phyloP scores from a whole-genome alignment of 1,284 basidiomycete genomes.

The Puccinia horiana region DNA sequence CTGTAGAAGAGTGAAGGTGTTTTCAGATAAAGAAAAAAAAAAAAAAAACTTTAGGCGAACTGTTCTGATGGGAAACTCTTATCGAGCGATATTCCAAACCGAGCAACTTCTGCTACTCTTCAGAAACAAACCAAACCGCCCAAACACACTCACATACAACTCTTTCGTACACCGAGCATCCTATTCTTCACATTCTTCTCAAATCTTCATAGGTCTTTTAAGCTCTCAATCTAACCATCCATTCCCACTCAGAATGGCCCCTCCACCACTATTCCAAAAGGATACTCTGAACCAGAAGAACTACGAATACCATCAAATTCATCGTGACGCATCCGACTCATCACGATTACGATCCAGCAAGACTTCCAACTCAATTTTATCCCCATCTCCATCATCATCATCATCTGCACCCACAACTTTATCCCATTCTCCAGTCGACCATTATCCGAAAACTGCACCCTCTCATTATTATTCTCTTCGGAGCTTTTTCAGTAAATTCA shows the following conservation, averaged over 20 bases:
- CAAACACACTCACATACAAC: background rate
- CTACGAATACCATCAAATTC: background rate
- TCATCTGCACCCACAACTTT: background rate
- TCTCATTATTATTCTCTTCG: background rate
- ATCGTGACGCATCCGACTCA: background rate
- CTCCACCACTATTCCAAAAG: constrained; percentile 7
- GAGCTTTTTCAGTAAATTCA: background rate
- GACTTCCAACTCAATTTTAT: background rate
- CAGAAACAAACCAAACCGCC: background rate
- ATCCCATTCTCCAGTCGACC: background rate
- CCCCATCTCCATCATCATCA: background rate
- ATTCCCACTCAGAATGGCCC: background rate
- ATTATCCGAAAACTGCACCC: background rate
- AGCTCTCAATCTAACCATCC: background rate
- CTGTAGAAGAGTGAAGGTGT: too few species aligned
- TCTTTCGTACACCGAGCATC: background rate
- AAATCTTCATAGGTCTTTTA: background rate
- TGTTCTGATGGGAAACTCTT: background rate
- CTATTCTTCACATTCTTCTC: background rate
- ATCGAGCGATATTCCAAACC: background rate
- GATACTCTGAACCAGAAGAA: constrained; percentile 11
- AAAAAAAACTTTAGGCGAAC: background rate
- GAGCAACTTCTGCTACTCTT: background rate
- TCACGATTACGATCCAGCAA: background rate
- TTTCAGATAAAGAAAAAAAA: too few species aligned